These are phyloP conservation scores for Dactylis glomerata DNA, from an alignment of 176 grass and related monocot genomes.

Conservation along the genomic window DNA sequence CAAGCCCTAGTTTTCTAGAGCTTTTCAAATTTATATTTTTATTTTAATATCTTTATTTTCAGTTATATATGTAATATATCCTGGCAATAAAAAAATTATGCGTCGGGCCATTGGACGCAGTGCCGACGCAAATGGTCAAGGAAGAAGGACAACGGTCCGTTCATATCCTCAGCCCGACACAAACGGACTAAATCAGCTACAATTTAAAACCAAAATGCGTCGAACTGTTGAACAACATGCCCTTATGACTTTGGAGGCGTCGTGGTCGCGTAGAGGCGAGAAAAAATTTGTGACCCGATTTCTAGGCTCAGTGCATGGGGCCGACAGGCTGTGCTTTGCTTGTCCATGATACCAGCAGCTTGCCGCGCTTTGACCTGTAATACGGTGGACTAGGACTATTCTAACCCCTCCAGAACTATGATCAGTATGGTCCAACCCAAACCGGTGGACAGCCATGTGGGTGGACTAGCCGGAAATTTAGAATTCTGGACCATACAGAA, in stretches of 20 bases:
- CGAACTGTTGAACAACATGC: too few species aligned
- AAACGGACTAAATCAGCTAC: too few species aligned
- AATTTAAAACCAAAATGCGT: too few species aligned
- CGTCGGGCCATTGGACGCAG: too few species aligned
- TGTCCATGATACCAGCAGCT: not conserved
- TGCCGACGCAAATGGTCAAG: too few species aligned
- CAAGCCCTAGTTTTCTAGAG: too few species aligned
- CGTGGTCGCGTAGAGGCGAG: not conserved
- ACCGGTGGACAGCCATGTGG: not conserved
- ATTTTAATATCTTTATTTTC: too few species aligned
- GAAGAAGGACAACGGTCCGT: too few species aligned
- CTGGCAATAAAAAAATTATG: too few species aligned
- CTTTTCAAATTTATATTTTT: too few species aligned
- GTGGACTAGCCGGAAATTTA: not conserved
- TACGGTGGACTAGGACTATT: not conserved
- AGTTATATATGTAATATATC: too few species aligned
- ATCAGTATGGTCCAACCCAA: not conserved
- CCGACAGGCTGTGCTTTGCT: slow-evolving; percentile 13
- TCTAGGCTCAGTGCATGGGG: not conserved
- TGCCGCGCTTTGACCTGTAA: not conserved
- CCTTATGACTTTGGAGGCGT: not conserved
- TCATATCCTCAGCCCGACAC: too few species aligned
- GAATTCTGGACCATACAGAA: not conserved
- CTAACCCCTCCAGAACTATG: not conserved
- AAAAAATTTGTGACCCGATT: not conserved